These are phyloP conservation scores for Cladosporium sp. DNA, from an alignment of 2,329 filamentous ascomycete species.

Conservation along the genomic window DNA sequence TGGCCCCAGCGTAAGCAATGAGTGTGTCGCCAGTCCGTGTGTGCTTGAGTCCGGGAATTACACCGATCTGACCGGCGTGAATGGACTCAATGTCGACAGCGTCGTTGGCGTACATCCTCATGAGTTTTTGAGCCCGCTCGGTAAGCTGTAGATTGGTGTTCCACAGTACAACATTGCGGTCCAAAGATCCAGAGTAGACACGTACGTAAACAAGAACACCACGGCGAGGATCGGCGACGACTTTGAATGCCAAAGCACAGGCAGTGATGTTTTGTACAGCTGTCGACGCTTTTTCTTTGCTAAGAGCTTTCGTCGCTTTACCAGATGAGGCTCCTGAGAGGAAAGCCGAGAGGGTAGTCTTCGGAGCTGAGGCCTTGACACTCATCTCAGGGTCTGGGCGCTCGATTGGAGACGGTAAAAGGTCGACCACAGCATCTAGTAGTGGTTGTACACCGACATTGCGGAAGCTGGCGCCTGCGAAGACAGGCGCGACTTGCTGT, in stretches of 20 bases:
- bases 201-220: constrained; percentile 90
- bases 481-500: constrained; percentile 78
- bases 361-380: neutral
- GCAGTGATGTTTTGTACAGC: constrained; percentile 64
- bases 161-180: constrained; percentile 73
- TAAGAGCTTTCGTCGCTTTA: constrained; percentile 42
- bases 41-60: constrained; percentile 84
- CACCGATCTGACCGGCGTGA: constrained; percentile 85
- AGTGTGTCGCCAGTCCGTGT: constrained; percentile 94
- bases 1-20: constrained; percentile 67
- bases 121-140: constrained; percentile 75
- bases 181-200: constrained; percentile 81
- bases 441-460: constrained; percentile 94
- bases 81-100: constrained; percentile 82
- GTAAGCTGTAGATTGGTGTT: constrained; percentile 81
- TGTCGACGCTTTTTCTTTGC: constrained; percentile 42
- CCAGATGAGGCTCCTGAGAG: constrained; percentile 20
- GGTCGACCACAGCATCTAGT: constrained; percentile 82
- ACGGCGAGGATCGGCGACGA: constrained; percentile 81
- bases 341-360: constrained; percentile 7
- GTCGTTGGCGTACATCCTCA: constrained; percentile 88
- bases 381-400: constrained; percentile 73
- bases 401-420: constrained; percentile 80
- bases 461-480: constrained; percentile 87
- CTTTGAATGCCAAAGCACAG: constrained; percentile 82